Percentiles rank a stretch among this genome's conserved stretches.
Conservation (phyloP, 2,329 filamentous ascomycete species). For the Helotiales sp. region DNA sequence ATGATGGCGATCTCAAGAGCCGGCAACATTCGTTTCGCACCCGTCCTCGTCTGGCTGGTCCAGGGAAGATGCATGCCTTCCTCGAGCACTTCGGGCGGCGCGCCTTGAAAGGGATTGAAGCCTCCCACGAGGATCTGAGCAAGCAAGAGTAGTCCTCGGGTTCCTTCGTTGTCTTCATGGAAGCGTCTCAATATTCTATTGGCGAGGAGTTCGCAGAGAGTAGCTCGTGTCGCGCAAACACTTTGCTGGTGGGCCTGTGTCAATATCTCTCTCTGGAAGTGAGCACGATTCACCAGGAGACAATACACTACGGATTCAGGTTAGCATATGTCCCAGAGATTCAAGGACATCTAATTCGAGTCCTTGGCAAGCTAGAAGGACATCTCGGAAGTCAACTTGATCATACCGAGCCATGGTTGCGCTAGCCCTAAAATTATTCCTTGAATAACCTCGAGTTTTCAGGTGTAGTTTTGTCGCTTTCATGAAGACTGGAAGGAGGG, state of each 20-base stretch:
- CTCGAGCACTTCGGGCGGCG: conserved; percentile 64
- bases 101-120: conserved; percentile 84
- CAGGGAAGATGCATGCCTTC: conserved; percentile 48
- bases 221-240: conserved; percentile 75
- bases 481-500: too few relatives aligned
- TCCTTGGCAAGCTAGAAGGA: too few relatives aligned
- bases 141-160: conserved; percentile 69
- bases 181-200: conserved; percentile 76
- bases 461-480: too few relatives aligned
- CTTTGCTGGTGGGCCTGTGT: conserved; percentile 77
- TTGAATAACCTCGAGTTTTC: too few relatives aligned
- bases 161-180: conserved; percentile 73
- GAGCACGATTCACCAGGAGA: conserved; percentile 76
- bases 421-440: too few relatives aligned
- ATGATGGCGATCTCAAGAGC: conserved; percentile 82
- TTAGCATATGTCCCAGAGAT: neutral
- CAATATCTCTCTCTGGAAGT: conserved; percentile 77
- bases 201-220: conserved; percentile 78
- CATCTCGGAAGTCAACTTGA: too few relatives aligned
- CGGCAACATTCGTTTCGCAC: conserved; percentile 55
- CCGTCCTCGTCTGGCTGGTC: conserved; percentile 42
- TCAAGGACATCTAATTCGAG: too few relatives aligned
- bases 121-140: conserved; percentile 80
- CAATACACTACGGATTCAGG: conserved; percentile 63
- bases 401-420: too few relatives aligned